Evolutionary conservation across 371 early-diverging fungal genomes (phyloP).

Genomic region (Syncephalastrum contaminatum): DNA sequence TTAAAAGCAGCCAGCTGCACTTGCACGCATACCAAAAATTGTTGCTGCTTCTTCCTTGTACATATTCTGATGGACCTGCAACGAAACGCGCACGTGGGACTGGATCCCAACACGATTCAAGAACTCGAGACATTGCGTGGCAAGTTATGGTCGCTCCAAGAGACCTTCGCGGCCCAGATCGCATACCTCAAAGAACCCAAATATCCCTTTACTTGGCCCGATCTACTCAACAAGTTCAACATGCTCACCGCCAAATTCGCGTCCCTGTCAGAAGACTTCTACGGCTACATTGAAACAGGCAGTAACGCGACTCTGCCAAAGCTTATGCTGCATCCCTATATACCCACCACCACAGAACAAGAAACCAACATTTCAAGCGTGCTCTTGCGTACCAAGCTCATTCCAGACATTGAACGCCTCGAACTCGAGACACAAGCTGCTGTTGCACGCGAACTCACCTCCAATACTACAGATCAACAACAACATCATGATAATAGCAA

Average conservation of each 20-base stretch:
- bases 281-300: constrained; percentile 40
- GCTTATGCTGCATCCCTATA: constrained; percentile 60
- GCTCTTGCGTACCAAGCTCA: constrained; percentile 61
- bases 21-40: too few relatives aligned
- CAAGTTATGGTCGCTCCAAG: constrained; percentile 65
- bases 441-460: constrained; percentile 35
- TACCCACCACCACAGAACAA: constrained; percentile 54
- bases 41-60: too few relatives aligned
- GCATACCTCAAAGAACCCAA: constrained; percentile 47
- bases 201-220: constrained; percentile 51
- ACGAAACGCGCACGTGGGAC: constrained; percentile 17
- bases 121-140: constrained; percentile 60
- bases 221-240: constrained; percentile 68
- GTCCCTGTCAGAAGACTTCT: constrained; percentile 50
- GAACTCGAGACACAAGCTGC: constrained; percentile 55
- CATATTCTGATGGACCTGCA: constrained; percentile 12
- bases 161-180: constrained; percentile 52
- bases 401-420: constrained; percentile 62
- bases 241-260: constrained; percentile 64
- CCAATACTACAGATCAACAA: neutral
- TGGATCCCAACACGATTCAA: constrained; percentile 50
- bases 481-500: neutral
- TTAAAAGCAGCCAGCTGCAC: too few relatives aligned
- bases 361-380: constrained; percentile 61
- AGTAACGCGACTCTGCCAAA: constrained; percentile 47